A percentile compares a stretch with the other conserved stretches of the same genome.
Conservation (phyloP, 208 protist genomes). For the Balamuthia mandrillaris region DNA sequence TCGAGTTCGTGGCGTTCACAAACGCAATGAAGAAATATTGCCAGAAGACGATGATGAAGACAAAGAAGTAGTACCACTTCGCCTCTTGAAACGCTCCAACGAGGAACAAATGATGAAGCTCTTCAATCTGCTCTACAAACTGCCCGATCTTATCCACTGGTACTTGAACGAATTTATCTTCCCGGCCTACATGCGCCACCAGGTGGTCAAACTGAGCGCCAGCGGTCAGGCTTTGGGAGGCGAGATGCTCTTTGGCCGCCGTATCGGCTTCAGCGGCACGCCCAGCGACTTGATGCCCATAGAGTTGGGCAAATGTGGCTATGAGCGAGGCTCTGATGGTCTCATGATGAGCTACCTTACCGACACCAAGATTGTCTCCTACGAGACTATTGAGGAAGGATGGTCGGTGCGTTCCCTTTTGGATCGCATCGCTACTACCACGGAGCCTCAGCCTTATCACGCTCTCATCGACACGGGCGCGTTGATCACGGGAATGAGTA, state of each 20-base stretch:
- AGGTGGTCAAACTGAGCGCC: constrained; percentile 65
- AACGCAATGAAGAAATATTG: background rate
- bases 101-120: constrained; percentile 68
- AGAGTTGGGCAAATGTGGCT: constrained; percentile 88
- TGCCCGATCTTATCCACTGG: constrained; percentile 57
- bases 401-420: constrained; percentile 86
- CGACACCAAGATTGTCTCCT: constrained; percentile 73
- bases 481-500: constrained; percentile 91
- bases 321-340: constrained; percentile 86
- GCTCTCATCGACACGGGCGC: constrained; percentile 92
- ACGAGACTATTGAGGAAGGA: constrained; percentile 66
- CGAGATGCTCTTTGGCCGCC: constrained; percentile 85
- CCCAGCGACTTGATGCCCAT: constrained; percentile 87
- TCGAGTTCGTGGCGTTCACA: constrained; percentile 33
- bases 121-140: constrained; percentile 52
- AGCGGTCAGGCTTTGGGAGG: constrained; percentile 89
- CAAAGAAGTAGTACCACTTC: constrained; percentile 50
- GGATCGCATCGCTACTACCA: constrained; percentile 77
- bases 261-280: constrained; percentile 90
- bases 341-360: constrained; percentile 86
- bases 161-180: constrained; percentile 62
- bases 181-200: constrained; percentile 62
- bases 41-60: background rate
- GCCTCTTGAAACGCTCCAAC: constrained; percentile 59
- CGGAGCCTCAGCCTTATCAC: constrained; percentile 77